Conservation (phyloP, 23 red algal genomes). For the Gracilaria gracilis region DNA sequence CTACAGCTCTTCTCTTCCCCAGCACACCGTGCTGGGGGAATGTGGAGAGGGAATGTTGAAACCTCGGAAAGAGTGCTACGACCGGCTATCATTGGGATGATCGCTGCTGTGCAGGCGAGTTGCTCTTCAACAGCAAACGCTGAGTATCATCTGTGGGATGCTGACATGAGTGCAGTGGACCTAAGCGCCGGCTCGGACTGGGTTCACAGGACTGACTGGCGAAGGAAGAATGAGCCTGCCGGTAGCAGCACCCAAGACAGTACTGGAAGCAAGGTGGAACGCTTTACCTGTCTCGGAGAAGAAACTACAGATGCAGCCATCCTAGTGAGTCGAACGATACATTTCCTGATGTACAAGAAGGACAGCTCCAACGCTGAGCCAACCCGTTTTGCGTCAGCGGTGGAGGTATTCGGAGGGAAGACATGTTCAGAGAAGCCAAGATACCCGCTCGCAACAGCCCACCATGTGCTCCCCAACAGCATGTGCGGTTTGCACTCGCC, state of each 20-base stretch:
- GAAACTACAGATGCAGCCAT: not conserved
- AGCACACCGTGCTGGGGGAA: not conserved
- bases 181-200: conserved; percentile 4
- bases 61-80: not conserved
- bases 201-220: not conserved
- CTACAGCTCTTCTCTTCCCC: not conserved
- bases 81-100: not conserved
- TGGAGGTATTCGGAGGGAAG: not conserved
- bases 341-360: not conserved
- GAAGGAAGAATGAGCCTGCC: not conserved
- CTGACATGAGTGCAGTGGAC: conserved; percentile 22
- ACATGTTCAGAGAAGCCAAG: not conserved
- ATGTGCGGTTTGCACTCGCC: not conserved
- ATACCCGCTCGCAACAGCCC: conserved; percentile 10
- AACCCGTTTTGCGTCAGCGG: not conserved
- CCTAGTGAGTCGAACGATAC: not conserved
- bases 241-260: not conserved
- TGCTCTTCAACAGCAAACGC: not conserved
- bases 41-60: conserved; percentile 52
- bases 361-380: not conserved
- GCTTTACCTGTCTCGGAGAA: not conserved
- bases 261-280: not conserved
- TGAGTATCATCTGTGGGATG: not conserved
- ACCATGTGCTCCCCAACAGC: conserved; percentile 6
- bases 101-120: not conserved